These are phyloP conservation scores for Lophiotrema nucula DNA, from an alignment of 495 filamentous ascomycete species.

Conservation along the genomic window DNA sequence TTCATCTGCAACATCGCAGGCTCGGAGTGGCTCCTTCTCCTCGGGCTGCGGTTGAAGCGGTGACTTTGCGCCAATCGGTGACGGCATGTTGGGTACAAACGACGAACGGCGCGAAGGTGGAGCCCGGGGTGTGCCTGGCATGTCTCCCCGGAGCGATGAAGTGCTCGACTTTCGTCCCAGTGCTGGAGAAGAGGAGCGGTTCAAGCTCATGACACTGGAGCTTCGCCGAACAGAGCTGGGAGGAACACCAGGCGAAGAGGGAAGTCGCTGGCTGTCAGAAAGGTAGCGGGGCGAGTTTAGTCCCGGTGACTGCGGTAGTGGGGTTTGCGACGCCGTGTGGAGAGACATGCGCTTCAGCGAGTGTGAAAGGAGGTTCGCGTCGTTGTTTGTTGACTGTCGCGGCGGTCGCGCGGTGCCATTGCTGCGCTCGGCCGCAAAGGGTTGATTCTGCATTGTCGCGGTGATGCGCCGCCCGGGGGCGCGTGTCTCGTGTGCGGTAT, in stretches of 20 bases:
- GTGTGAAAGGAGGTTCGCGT: conserved; percentile 38
- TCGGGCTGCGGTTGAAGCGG: conserved; percentile 40
- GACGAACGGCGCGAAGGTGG: conserved; percentile 51
- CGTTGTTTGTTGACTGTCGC: conserved; percentile 35
- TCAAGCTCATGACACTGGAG: conserved; percentile 49
- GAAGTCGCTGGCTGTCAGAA: conserved; percentile 13
- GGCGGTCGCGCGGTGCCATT: neutral
- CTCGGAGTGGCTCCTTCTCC: conserved; percentile 54
- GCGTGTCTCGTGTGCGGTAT: no score
- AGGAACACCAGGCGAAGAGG: conserved; percentile 39
- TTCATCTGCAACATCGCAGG: conserved; percentile 65
- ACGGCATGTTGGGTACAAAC: conserved; percentile 47
- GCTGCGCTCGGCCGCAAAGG: conserved; percentile 14
- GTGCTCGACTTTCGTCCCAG: conserved; percentile 53
- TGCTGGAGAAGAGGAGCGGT: conserved; percentile 38
- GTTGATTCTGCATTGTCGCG: conserved; percentile 1
- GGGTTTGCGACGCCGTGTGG: conserved; percentile 45
- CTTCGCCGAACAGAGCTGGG: conserved; percentile 44
- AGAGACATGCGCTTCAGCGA: conserved; percentile 52
- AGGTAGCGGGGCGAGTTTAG: conserved; percentile 22
- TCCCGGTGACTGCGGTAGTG: conserved; percentile 48
- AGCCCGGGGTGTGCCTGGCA: conserved; percentile 41
- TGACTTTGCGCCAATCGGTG: conserved; percentile 39
- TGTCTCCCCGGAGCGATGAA: conserved; percentile 50
- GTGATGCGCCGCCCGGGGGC: neutral